These are phyloP conservation scores for Trypethelium eluteriae DNA, from an alignment of 495 filamentous ascomycete species.

Conservation along the genomic window DNA sequence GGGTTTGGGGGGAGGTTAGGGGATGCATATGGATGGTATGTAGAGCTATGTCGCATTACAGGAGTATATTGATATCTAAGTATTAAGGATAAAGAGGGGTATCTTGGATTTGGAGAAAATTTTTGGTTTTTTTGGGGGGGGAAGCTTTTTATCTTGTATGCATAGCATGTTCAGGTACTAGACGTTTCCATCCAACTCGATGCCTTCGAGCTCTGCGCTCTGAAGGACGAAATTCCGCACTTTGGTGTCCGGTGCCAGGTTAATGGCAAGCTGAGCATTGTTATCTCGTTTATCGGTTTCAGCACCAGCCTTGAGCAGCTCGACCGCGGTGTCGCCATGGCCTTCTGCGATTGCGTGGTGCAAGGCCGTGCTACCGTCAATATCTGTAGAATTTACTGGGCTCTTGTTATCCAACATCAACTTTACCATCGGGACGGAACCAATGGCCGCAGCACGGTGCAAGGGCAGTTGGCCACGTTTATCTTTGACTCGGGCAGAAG, in stretches of 20 bases:
- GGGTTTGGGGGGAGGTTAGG: background rate
- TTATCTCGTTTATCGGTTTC: constrained; percentile 69
- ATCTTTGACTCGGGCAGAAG: constrained; percentile 77
- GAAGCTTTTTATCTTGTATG: background rate
- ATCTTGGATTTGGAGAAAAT: background rate
- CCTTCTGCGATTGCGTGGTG: constrained; percentile 92
- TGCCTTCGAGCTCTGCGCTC: constrained; percentile 75
- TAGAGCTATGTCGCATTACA: background rate
- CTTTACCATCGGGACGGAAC: constrained; percentile 76
- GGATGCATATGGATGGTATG: background rate
- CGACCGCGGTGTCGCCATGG: constrained; percentile 79
- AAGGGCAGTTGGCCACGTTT: constrained; percentile 77
- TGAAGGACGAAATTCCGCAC: constrained; percentile 64
- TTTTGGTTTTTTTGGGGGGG: background rate
- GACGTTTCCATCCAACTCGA: constrained; percentile 47
- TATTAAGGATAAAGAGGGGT: background rate
- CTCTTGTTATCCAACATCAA: constrained; percentile 69
- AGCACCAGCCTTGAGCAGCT: constrained; percentile 75
- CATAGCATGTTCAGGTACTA: background rate
- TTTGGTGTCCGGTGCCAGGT: constrained; percentile 76
- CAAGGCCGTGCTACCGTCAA: constrained; percentile 72
- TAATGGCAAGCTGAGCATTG: constrained; percentile 66
- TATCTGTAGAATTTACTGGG: constrained; percentile 81
- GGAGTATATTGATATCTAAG: background rate
- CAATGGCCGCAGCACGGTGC: constrained; percentile 85